These are phyloP conservation scores for Pinus albicaulis DNA, from an alignment of 75 land plant species.

Conservation along the genomic window DNA sequence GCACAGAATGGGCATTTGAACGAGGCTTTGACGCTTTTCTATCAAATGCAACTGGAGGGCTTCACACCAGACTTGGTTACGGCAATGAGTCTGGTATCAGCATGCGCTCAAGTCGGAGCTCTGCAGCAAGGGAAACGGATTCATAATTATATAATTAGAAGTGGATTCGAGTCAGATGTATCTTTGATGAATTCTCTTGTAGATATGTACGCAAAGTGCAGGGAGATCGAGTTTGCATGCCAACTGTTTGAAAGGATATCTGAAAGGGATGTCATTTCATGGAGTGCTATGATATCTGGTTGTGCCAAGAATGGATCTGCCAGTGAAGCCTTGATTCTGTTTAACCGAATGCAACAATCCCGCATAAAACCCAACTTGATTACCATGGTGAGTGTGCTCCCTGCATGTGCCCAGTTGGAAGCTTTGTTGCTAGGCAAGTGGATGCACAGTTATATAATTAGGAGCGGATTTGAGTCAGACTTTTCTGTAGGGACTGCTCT, in stretches of 20 bases:
- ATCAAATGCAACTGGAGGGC: slow-evolving; percentile 32
- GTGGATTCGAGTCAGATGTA: slow-evolving; percentile 40
- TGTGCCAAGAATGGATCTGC: slow-evolving; percentile 16
- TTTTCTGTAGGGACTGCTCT: background rate
- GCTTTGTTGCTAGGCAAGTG: too few species aligned
- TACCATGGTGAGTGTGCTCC: background rate
- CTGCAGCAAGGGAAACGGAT: slow-evolving; percentile 45
- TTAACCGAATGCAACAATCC: slow-evolving; percentile 3
- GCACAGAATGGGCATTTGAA: too few species aligned
- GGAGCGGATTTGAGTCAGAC: background rate
- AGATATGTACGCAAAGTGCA: slow-evolving; percentile 46
- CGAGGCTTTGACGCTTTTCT: slow-evolving; percentile 24
- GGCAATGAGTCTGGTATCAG: slow-evolving; percentile 41
- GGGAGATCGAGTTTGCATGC: slow-evolving; percentile 17
- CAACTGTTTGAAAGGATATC: slow-evolving; percentile 35
- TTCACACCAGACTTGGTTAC: slow-evolving; percentile 40
- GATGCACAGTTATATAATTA: too few species aligned
- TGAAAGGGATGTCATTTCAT: slow-evolving; percentile 23
- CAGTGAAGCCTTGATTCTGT: slow-evolving; percentile 2
- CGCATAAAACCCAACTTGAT: slow-evolving; percentile 15
- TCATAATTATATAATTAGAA: slow-evolving; percentile 42
- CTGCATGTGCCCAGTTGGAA: too few species aligned
- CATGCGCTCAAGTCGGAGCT: slow-evolving; percentile 43
- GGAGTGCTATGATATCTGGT: slow-evolving; percentile 33
- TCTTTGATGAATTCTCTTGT: slow-evolving; percentile 53